Evolutionary conservation across 2,329 filamentous ascomycete genomes (phyloP), one percentile per base, ranked within the genome.

Genomic region (Stagonosporopsis vannaccii): DNA sequence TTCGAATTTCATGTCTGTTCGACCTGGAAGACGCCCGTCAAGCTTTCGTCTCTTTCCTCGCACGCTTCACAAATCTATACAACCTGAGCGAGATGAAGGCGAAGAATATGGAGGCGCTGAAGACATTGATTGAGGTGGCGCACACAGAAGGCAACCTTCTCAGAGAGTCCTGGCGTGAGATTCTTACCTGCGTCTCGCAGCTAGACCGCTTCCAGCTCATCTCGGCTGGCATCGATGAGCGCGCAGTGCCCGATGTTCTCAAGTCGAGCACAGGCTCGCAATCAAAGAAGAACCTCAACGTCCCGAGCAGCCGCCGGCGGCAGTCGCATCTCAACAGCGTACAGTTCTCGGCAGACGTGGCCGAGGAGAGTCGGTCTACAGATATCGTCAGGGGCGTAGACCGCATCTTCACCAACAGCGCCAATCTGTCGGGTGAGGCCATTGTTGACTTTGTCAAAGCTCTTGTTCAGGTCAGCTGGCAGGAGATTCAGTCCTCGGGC

Each of bases 401-500:
- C 76, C 86, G 92, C 35, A 98, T 99, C 68, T 99, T 99, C 72
- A 96, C 92, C 43, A 97, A 96, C 71, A 98, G 95, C 0, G 94
- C 93, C 8, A 93, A 96, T 66, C 83, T 99, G 2, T 93, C 90
- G 4, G 93, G 93, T 56, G 92, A 97, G 64, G 93, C 94, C 3
- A 99, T 99, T 69, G 90, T 98, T 1, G 89, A 96, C 74, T 99
- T 99, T 74, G 94, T 97, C 46, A 88, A 88, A 52, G 93, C 95
- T 0, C 79, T 99, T 56, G 96, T 91, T 7, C 92, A 97, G 73
- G 94, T 99, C 63, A 98, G 94, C 76, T 98, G 95, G 95, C 94
- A 98, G 71, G 95, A 99, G 76, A 99, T 99, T 70, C 94, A 96
- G 73, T 96, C 95, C 3, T 98, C 95, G 0, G 95, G 95, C 0